Evolutionary conservation across 345 rosid genomes (phyloP), one percentile per base, ranked within the genome.

Genomic region (Linum lewisii): DNA sequence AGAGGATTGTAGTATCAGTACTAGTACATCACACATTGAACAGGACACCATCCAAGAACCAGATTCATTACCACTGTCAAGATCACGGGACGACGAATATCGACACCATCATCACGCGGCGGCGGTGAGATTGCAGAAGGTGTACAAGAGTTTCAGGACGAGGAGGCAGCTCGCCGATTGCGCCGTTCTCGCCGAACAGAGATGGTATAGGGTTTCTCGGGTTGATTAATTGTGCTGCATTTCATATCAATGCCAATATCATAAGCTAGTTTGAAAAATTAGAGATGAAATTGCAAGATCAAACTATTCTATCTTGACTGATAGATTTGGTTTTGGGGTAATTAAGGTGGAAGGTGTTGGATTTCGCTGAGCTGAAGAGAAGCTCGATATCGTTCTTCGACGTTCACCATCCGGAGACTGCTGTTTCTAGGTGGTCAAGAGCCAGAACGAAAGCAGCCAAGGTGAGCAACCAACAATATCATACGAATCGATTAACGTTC

Each of bases 311-410:
- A 5, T 34, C 4, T 42, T 42, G 18, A 42, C 18, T 42, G 18
- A 11, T 42, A 7, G 4, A 4, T 3, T 42, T 11, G 14, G 13
- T 42, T 1, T 42, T 11, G 4, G 47, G 2, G 15, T 3, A 2
- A 16, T 7, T 21, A 21, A 88, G 96, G 96, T 88, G 96, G 96
- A 90, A 84, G 66, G 71, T 88, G 60, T 81, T 91, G 62, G 98
- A 91, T 71, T 91, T 91, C 57, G 96, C 94, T 1, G 95, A 91
- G 56, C 96, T 91, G 51, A 91, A 85, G 73, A 77, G 83, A 65
- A 90, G 94, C 73, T 90, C 97, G 34, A 80, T 91, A 53, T 91
- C 98, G 14, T 91, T 91, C 71, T 91, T 91, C 25, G 88, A 91
- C 65, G 78, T 91, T 2, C 88, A 82, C 64, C 82, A 80, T 63